Evolutionary conservation across 495 filamentous ascomycete species (phyloP).

Genomic region (Schizothecium vesticola): DNA sequence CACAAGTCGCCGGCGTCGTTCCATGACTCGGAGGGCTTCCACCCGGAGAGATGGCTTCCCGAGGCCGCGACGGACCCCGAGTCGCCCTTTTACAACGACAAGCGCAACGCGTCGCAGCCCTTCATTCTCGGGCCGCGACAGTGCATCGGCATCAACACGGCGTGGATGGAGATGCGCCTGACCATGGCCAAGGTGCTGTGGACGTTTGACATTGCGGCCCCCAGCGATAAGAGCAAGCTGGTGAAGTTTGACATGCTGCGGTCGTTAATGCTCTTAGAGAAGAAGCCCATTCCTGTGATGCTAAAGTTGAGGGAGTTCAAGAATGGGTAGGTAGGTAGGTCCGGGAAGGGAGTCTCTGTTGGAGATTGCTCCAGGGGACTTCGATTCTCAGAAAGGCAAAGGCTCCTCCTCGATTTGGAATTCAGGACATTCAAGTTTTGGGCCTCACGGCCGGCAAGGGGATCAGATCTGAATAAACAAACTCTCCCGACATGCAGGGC

Average conservation of each 20-base stretch:
- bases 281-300: background rate
- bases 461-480: no score
- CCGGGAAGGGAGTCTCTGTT: background rate
- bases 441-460: no score
- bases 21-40: conserved; percentile 17
- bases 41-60: conserved; percentile 45
- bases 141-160: conserved; percentile 51
- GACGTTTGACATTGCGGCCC: conserved; percentile 43
- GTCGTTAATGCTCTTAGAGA: conserved; percentile 7
- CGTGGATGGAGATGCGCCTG: conserved; percentile 47
- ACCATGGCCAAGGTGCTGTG: conserved; percentile 48
- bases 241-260: conserved; percentile 6
- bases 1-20: conserved; percentile 19
- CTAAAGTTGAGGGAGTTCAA: background rate
- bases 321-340: no score
- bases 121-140: conserved; percentile 50
- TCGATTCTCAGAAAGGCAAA: no score
- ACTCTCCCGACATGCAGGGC: background rate
- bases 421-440: no score
- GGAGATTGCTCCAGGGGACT: background rate
- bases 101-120: conserved; percentile 42
- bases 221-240: conserved; percentile 3
- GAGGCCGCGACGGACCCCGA: conserved; percentile 30
- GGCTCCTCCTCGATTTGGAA: no score
- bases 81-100: conserved; percentile 35